These are phyloP conservation scores for Hypoxylon sp. DNA, from an alignment of 2,329 filamentous ascomycete species.

Conservation along the genomic window DNA sequence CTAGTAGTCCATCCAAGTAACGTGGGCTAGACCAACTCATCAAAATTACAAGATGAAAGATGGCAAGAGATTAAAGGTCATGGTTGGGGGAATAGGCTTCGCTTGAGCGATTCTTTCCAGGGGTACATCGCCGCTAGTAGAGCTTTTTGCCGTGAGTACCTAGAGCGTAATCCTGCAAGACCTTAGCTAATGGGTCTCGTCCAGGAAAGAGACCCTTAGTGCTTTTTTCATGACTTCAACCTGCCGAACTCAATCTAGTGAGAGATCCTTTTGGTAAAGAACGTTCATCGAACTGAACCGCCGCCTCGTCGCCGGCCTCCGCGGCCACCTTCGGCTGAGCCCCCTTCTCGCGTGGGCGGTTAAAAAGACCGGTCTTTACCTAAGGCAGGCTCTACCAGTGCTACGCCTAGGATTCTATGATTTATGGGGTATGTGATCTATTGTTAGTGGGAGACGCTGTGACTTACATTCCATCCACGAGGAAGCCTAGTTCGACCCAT, in stretches of 20 bases:
- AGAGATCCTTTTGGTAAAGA: constrained; percentile 9
- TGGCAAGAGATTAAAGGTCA: constrained; percentile 15
- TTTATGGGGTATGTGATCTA: constrained; percentile 9
- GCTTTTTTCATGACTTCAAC: background rate
- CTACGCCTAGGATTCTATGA: constrained; percentile 9
- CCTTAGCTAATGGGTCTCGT: constrained; percentile 5
- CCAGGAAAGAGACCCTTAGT: constrained; percentile 4
- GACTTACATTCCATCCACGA: background rate
- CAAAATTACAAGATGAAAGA: constrained; percentile 27
- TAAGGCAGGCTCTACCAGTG: constrained; percentile 15
- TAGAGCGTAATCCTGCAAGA: background rate
- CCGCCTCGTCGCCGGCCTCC: constrained; percentile 7
- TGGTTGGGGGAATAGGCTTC: constrained; percentile 5
- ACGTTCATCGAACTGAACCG: constrained; percentile 12
- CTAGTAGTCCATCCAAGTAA: background rate
- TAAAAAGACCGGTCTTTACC: constrained; percentile 24
- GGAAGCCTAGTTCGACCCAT: constrained; percentile 4
- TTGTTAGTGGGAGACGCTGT: background rate
- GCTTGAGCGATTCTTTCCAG: constrained; percentile 8
- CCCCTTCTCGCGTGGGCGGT: constrained; percentile 29
- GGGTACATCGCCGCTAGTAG: constrained; percentile 1
- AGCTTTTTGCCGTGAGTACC: background rate
- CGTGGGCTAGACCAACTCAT: background rate
- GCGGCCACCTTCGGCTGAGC: constrained; percentile 29
- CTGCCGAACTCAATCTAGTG: constrained; percentile 7